Percentiles rank a stretch among this genome's conserved stretches.
Conservation (phyloP, 352 stramenopile species). For the Phytophthora uliginosa region DNA sequence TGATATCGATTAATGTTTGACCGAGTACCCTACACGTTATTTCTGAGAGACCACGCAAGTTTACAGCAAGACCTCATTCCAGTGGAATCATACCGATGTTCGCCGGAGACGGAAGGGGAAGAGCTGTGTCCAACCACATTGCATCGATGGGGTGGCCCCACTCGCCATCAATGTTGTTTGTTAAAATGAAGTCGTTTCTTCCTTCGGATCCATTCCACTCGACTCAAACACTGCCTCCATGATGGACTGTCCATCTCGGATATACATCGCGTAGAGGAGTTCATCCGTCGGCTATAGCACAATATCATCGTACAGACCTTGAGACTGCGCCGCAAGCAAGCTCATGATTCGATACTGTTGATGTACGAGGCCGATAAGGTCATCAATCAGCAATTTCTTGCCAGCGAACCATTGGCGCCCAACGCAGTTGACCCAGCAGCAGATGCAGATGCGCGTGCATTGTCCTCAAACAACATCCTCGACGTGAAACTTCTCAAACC, state of each 20-base stretch:
- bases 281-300: conserved; percentile 12
- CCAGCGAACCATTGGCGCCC: background rate
- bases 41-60: too few relatives aligned
- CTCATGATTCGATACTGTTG: background rate
- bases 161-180: background rate
- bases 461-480: background rate
- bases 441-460: background rate
- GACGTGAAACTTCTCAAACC: too few relatives aligned
- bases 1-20: too few relatives aligned
- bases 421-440: too few relatives aligned
- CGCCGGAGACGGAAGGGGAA: background rate
- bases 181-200: background rate
- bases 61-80: too few relatives aligned
- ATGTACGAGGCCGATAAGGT: background rate
- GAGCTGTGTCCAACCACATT: background rate
- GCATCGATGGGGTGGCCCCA: background rate
- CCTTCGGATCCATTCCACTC: background rate
- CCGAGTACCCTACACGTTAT: too few relatives aligned
- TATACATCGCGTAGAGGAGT: conserved; percentile 11
- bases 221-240: conserved; percentile 1
- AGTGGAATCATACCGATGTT: background rate
- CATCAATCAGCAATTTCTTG: conserved; percentile 6
- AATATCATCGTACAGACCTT: background rate
- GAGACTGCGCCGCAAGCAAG: background rate
- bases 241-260: background rate